Evolutionary conservation across 768 basidiomycete genomes (phyloP).

Genomic region (Serpula lacrymans): DNA sequence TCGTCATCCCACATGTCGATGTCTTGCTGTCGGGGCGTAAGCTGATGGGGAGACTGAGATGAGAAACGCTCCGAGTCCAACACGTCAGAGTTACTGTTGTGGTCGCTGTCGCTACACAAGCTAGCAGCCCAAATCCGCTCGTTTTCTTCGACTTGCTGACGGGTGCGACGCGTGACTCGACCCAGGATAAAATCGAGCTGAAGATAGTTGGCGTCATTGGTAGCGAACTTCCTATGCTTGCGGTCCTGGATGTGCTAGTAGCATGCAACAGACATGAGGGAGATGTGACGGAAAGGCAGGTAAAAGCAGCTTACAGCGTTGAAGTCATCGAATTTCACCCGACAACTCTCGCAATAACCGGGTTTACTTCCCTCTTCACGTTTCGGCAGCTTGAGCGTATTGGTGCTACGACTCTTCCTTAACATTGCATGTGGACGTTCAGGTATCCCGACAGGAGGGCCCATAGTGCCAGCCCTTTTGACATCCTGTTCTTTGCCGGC

Average conservation of each 20-base stretch:
- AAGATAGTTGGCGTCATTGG: slow-evolving; percentile 70
- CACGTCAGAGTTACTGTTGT: slow-evolving; percentile 15
- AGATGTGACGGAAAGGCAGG: neutral
- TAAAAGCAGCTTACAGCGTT: slow-evolving; percentile 51
- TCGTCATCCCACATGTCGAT: slow-evolving; percentile 19
- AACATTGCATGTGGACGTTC: slow-evolving; percentile 46
- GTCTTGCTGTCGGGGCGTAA: slow-evolving; percentile 11
- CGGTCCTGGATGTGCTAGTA: slow-evolving; percentile 67
- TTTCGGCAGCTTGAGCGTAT: slow-evolving; percentile 68
- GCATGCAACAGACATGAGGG: slow-evolving; percentile 5
- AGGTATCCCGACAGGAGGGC: slow-evolving; percentile 62
- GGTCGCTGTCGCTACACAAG: too few species aligned
- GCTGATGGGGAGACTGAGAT: slow-evolving; percentile 6
- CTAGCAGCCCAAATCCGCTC: slow-evolving; percentile 8
- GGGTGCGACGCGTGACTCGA: slow-evolving; percentile 51
- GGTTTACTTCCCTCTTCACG: slow-evolving; percentile 87
- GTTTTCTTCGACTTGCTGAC: slow-evolving; percentile 24
- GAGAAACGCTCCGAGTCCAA: slow-evolving; percentile 19
- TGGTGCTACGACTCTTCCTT: slow-evolving; percentile 78
- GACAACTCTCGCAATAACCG: slow-evolving; percentile 97
- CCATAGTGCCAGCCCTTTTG: slow-evolving; percentile 48
- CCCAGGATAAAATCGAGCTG: slow-evolving; percentile 74
- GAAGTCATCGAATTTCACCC: slow-evolving; percentile 87
- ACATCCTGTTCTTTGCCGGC: slow-evolving; percentile 22
- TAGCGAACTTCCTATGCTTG: slow-evolving; percentile 82